Evolutionary conservation across 805 yeast genomes (phyloP), one percentile per base, ranked within the genome.

Genomic region (Candida ficus): DNA sequence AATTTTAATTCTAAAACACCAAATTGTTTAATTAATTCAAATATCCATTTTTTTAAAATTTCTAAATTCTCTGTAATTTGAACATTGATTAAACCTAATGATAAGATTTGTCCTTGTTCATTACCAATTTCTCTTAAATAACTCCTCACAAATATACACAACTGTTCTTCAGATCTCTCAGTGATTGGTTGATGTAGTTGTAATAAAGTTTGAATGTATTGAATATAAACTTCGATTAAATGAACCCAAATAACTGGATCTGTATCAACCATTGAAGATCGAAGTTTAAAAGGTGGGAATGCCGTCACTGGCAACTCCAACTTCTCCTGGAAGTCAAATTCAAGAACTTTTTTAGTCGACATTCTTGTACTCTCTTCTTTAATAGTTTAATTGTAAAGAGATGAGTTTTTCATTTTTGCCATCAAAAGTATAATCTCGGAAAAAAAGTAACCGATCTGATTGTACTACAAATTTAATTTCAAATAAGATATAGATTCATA

Each of bases 221-320:
- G 66, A 40, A 83, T 75, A 58, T 82, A 84, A 4, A 75, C 75
- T 48, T 81, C 86, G 14, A 84, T 60, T 17, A 82, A 61, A 56
- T 83, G 88, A 4, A 75, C 82, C 89, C 91, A 84, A 8, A 84
- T 84, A 18, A 84, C 89, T 0, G 95, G 95, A 55, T 84, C 95
- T 45, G 77, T 83, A 54, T 84, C 93, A 7, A 82, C 80, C 55
- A 84, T 64, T n/a, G 87, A 78, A 0, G 90, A 83, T 27, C 93
- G 66, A 21, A 84, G 68, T 45, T 75, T 74, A 61, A 83, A 83
- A 2, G 90, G 89, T 8, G 93, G 93, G 44, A 77, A 84, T 20
- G 75, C 72, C 16, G 84, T 83, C 8, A 83, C 73, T 3, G 86
- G 86, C 4, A 80, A 63, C 33, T 71, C 63, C 10, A 64, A n/a